Conservation (phyloP, 805 yeast species). For the Crinitomyces ghanaensis region DNA sequence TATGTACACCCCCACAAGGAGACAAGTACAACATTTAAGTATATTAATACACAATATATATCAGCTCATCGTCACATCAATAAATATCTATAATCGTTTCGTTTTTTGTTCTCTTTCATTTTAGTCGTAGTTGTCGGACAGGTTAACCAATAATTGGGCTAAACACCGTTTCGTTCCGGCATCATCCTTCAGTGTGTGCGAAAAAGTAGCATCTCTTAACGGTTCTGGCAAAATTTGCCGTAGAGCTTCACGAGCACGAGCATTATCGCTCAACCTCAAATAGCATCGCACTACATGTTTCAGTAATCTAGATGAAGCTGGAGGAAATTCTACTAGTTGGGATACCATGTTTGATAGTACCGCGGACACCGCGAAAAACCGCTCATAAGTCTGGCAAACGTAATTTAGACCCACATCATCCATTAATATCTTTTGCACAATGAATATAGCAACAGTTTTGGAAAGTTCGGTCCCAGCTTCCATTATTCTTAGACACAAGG, state of each 20-base stretch:
- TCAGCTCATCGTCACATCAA: neutral
- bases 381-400: constrained; percentile 88
- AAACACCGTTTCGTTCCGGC: constrained; percentile 78
- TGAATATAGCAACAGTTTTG: constrained; percentile 93
- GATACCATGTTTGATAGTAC: constrained; percentile 83
- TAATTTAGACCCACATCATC: constrained; percentile 88
- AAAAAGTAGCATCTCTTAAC: constrained; percentile 76
- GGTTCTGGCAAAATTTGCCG: constrained; percentile 79
- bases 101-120: neutral
- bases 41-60: too few relatives aligned
- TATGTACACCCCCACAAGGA: too few relatives aligned
- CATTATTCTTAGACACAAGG: constrained; percentile 88
- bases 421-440: constrained; percentile 80
- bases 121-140: constrained; percentile 33
- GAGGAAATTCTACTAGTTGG: constrained; percentile 59
- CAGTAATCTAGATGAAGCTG: constrained; percentile 60
- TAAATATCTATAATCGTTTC: neutral
- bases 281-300: constrained; percentile 94
- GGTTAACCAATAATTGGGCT: constrained; percentile 64
- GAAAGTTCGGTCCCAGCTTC: constrained; percentile 88
- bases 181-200: constrained; percentile 70
- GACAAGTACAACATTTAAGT: too few relatives aligned
- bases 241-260: constrained; percentile 80
- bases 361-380: constrained; percentile 87
- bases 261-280: constrained; percentile 76